These are phyloP conservation scores for Boehmeria nivea DNA, from an alignment of 306 rosid genomes.

Conservation along the genomic window DNA sequence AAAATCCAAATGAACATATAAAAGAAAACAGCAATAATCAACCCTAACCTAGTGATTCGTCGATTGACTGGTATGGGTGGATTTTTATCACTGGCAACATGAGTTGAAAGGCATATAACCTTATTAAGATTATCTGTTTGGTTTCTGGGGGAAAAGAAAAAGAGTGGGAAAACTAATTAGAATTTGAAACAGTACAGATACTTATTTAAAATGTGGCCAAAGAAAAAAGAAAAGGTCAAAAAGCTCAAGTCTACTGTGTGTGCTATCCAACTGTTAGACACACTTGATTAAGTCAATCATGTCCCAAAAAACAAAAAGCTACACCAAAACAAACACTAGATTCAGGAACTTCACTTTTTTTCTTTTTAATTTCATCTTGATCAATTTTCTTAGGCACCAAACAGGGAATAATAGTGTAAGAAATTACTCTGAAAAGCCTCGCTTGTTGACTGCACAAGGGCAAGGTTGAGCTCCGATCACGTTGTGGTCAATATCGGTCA, in stretches of 20 bases:
- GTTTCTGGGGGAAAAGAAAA: conserved; percentile 12
- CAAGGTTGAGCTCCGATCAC: conserved; percentile 24
- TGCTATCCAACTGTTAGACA: not conserved
- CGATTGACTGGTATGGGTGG: conserved; percentile 27
- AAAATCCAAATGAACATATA: not conserved
- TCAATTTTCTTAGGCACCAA: too few relatives aligned
- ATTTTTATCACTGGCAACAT: conserved; percentile 17
- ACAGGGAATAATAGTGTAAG: not conserved
- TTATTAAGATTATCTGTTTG: conserved; percentile 10
- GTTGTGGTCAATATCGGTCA: conserved; percentile 32
- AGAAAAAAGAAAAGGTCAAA: not conserved
- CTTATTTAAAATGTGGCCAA: not conserved
- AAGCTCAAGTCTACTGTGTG: not conserved
- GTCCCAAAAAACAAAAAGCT: not conserved
- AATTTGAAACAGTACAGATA: not conserved
- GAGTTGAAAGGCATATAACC: conserved; percentile 24
- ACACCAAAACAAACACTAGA: not conserved
- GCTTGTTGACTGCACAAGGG: conserved; percentile 32
- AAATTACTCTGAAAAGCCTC: conserved; percentile 32
- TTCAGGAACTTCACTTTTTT: not conserved
- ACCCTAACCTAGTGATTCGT: conserved; percentile 21
- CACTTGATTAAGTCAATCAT: conserved; percentile 2
- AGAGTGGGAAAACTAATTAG: conserved; percentile 1
- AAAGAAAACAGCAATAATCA: not conserved
- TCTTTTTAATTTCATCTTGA: not conserved